Conservation (phyloP, 805 yeast genomes). For the Ascoidea tarda region DNA sequence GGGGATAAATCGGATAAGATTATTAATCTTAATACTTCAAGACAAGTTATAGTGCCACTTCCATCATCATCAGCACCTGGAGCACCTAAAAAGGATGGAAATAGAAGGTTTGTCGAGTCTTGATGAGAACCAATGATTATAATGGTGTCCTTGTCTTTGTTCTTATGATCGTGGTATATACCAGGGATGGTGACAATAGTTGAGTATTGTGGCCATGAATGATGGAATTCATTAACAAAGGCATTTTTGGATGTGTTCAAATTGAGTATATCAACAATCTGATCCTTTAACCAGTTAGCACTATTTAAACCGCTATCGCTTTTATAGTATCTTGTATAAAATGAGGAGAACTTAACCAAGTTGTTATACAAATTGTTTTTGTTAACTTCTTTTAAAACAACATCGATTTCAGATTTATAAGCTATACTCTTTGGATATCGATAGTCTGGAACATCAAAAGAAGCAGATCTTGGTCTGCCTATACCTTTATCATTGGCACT, state of each 20-base stretch:
- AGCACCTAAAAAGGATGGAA: conserved; percentile 56
- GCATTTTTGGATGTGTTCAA: conserved; percentile 23
- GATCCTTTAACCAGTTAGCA: conserved; percentile 52
- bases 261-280: conserved; percentile 20
- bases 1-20: conserved; percentile 24
- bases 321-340: conserved; percentile 66
- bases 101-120: conserved; percentile 64
- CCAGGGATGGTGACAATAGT: conserved; percentile 56
- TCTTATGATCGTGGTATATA: conserved; percentile 21
- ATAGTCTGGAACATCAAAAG: conserved; percentile 15
- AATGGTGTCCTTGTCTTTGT: conserved; percentile 21
- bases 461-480: neutral
- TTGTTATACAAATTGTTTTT: conserved; percentile 31
- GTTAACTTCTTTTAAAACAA: conserved; percentile 30
- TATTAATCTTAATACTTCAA: conserved; percentile 62
- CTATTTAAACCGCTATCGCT: conserved; percentile 56
- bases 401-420: conserved; percentile 24
- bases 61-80: conserved; percentile 98
- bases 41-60: conserved; percentile 66
- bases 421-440: conserved; percentile 36
- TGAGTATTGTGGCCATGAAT: conserved; percentile 71
- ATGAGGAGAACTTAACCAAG: conserved; percentile 51
- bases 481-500: too few relatives aligned
- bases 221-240: conserved; percentile 37
- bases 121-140: conserved; percentile 84